Evolutionary conservation across 106 monocot genomes (phyloP).

Genomic region (Ottelia alismoides): DNA sequence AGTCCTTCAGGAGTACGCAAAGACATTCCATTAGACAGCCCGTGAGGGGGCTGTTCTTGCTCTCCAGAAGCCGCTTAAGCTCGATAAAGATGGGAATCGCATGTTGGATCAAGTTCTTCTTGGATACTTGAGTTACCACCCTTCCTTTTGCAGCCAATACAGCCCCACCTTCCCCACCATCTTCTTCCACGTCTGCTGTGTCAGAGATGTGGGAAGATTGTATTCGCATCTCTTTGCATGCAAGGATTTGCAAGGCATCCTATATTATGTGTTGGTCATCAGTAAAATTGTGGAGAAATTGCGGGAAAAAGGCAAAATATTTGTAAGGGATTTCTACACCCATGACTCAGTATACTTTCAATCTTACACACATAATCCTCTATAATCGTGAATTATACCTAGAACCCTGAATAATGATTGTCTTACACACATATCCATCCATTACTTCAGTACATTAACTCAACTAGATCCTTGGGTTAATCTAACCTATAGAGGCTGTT

Average conservation of each 20-base stretch:
- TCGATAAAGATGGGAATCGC: slow-evolving; percentile 94
- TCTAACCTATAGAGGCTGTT: too few species aligned
- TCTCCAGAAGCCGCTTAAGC: slow-evolving; percentile 74
- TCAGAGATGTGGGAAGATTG: slow-evolving; percentile 31
- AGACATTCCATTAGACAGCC: slow-evolving; percentile 92
- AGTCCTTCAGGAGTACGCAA: slow-evolving; percentile 68
- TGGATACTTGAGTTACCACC: slow-evolving; percentile 75
- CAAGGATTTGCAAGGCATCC: slow-evolving; percentile 72
- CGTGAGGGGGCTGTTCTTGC: slow-evolving; percentile 80
- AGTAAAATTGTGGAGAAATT: neutral
- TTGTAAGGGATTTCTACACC: too few species aligned
- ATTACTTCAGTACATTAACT: too few species aligned
- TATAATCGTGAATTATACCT: too few species aligned
- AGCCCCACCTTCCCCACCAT: slow-evolving; percentile 26
- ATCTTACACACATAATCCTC: too few species aligned
- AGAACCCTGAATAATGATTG: too few species aligned
- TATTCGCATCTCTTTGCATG: slow-evolving; percentile 92
- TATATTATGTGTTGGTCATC: slow-evolving; percentile 5
- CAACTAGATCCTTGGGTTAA: too few species aligned
- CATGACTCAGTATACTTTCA: too few species aligned
- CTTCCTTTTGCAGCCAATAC: slow-evolving; percentile 47
- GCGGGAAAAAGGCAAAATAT: neutral
- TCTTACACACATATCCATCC: too few species aligned
- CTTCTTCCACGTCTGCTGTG: slow-evolving; percentile 48
- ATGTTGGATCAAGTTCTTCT: slow-evolving; percentile 84